These are phyloP conservation scores for Fagopyrum esculentum DNA, from an alignment of 148 eudicot genomes.

Conservation along the genomic window DNA sequence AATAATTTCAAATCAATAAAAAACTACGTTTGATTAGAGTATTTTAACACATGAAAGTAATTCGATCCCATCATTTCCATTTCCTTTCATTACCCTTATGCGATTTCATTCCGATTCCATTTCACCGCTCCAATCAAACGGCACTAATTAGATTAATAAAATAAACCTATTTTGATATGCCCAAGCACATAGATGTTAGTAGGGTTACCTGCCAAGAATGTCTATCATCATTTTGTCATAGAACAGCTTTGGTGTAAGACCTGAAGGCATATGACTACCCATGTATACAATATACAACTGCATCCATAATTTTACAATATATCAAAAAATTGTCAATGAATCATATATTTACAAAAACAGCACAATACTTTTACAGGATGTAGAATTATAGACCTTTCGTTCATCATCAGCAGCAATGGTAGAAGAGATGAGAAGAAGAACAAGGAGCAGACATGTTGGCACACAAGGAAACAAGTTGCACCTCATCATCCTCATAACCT, in stretches of 20 bases:
- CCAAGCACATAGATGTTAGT: no score
- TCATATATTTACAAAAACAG: no score
- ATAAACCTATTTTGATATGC: no score
- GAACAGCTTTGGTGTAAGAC: neutral
- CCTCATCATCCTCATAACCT: neutral
- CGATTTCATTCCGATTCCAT: no score
- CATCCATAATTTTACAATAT: neutral
- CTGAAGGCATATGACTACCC: neutral
- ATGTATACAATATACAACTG: slow-evolving; percentile 11
- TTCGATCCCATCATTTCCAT: no score
- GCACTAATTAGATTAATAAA: no score
- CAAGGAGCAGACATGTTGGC: neutral
- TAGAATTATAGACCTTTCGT: neutral
- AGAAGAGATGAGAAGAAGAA: neutral
- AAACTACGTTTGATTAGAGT: no score
- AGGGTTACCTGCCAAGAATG: slow-evolving; percentile 1
- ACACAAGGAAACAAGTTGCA: neutral
- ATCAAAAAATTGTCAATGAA: no score
- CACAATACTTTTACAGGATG: neutral
- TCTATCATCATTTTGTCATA: slow-evolving; percentile 2
- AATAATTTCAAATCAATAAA: no score
- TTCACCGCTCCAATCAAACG: no score
- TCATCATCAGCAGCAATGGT: neutral
- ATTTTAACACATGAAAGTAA: no score
- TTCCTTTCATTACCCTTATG: no score